phyloP scores from a whole-genome alignment of 495 filamentous ascomycete genomes.

The Rusavskia elegans region DNA sequence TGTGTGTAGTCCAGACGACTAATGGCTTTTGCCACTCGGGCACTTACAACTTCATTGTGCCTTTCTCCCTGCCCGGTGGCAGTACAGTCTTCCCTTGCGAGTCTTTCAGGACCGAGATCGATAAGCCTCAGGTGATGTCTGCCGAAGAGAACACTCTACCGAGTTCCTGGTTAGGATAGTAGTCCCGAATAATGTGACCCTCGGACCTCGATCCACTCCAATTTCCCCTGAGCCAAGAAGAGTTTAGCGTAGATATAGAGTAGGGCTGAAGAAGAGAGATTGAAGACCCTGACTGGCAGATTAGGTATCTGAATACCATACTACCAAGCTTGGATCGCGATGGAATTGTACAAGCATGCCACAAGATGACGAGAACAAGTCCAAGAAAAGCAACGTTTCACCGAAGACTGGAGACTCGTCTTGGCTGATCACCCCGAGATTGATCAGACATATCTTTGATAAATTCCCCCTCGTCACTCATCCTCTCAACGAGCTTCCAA shows the following conservation, averaged over 20 bases:
- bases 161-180: too few species aligned
- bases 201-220: too few species aligned
- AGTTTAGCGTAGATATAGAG: too few species aligned
- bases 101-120: too few species aligned
- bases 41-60: background rate
- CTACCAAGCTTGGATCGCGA: background rate
- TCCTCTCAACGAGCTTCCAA: slow-evolving; percentile 61
- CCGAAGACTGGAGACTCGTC: background rate
- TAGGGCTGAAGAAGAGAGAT: too few species aligned
- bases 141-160: too few species aligned
- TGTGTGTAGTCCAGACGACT: background rate
- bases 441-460: slow-evolving; percentile 72
- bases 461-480: slow-evolving; percentile 64
- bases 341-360: slow-evolving; percentile 9
- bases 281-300: too few species aligned
- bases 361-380: slow-evolving; percentile 7
- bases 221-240: too few species aligned
- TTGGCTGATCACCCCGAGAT: slow-evolving; percentile 53
- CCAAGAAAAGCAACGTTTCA: slow-evolving; percentile 2
- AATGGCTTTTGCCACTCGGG: background rate
- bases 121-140: too few species aligned
- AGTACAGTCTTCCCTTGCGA: too few species aligned
- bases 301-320: too few species aligned
- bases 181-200: too few species aligned
- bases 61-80: background rate